These are phyloP conservation scores for Calcarisporium arbuscula DNA, from an alignment of 2,329 filamentous ascomycete species.

Conservation along the genomic window DNA sequence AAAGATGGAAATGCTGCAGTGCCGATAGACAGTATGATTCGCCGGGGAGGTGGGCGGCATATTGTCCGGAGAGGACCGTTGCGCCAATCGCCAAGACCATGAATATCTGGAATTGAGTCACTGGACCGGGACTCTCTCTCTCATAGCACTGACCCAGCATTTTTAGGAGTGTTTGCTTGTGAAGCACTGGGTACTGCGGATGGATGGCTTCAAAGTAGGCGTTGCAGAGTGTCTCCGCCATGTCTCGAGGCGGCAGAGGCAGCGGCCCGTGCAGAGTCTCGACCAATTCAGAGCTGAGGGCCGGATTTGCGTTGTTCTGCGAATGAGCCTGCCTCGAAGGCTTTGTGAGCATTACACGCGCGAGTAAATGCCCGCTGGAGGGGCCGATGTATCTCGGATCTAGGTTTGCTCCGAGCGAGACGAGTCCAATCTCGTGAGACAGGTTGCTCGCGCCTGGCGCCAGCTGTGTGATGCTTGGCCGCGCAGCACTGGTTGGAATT, in stretches of 20 bases:
- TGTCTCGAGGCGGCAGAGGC: constrained; percentile 22
- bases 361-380: constrained; percentile 49
- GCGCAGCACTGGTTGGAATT: too few species aligned
- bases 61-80: constrained; percentile 34
- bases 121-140: constrained; percentile 18
- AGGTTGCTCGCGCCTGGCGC: constrained; percentile 20
- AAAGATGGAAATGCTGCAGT: constrained; percentile 36
- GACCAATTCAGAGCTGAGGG: constrained; percentile 22
- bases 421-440: constrained; percentile 46
- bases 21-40: constrained; percentile 45
- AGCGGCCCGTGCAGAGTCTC: constrained; percentile 26
- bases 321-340: constrained; percentile 3
- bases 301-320: neutral
- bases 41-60: constrained; percentile 32
- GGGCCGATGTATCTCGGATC: constrained; percentile 48
- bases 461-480: too few species aligned
- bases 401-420: constrained; percentile 40
- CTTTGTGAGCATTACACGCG: constrained; percentile 37
- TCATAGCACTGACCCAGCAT: constrained; percentile 31
- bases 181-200: constrained; percentile 42
- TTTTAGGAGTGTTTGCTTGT: constrained; percentile 35
- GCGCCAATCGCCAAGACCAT: constrained; percentile 48
- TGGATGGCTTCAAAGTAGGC: constrained; percentile 45
- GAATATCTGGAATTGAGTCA: constrained; percentile 38
- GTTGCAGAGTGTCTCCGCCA: constrained; percentile 33